Base-by-base conservation (phyloP, 805 yeast species). In the Kregervanrija delftensis region DNA sequence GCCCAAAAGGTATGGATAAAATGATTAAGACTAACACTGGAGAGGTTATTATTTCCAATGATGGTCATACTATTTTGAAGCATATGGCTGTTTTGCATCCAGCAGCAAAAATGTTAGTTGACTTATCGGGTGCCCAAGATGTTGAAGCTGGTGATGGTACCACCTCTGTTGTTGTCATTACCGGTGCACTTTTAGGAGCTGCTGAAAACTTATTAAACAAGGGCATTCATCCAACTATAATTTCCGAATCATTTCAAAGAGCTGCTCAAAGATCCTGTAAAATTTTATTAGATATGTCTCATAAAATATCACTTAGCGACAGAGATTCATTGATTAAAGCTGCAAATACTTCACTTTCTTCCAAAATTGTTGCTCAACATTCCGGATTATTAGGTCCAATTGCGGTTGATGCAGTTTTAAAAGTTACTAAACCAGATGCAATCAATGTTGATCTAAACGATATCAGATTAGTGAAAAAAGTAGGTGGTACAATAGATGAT, bases 111-210 rank as follows among this genome's bases (percentile, higher is more conserved):
- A 93, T 93, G 98, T 63, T 77, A 59, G 99, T 93, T 38, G 98
- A 93, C 62, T 86, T 93, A 28, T 84, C 96, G 48, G 96, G 90
- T 36, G 98, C 99, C 1, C 99, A 93, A 68, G 99, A 93, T 58
- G 85, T 90, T 34, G 99, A 90, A 66, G 99, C 98, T n/a, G 99
- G 99, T 45, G 99, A 93, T 63, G 99, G 99, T 52, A 93, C 99
- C 32, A 93, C 99, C 0, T 83, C 96, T 2, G 99, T 93, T 31
- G 99, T 95, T 30, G 91, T 93, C 44, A 73, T 93, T 50, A 87
- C 97, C 5, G 99, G 99, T 33, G 91, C 97, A 5, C 68, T 93
- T 40, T 72, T 93, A 44, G 96, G 91, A 30, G 99, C 99, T 13
- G 96, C 98, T 44, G 99, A 93, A 57, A 83, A 83, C 62, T 72